Base-by-base conservation (phyloP, 1,284 basidiomycete species). In the Fomitopsis pinicola region DNA sequence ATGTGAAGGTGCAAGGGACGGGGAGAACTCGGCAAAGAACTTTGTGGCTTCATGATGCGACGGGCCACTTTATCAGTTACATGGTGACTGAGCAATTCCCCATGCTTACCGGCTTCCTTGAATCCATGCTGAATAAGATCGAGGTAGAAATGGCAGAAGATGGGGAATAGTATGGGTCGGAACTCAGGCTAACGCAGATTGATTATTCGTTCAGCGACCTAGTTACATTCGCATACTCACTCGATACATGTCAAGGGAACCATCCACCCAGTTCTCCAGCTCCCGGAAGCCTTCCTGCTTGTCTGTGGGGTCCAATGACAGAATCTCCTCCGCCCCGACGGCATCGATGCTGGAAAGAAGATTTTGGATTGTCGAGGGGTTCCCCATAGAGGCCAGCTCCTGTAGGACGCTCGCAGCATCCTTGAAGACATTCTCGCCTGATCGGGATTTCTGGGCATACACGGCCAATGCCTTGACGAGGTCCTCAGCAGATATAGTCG, bases 141-240 rank as follows among this genome's bases (percentile, higher is more conserved):
- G 40, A 99, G 82, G 75, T 97, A 98, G 70, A 97, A 97, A 76
- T 99, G 95, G 46, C 93, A 94, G 73, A 98, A 99, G 64, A 99
- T 91, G 4, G 97, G 97, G 70, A 96, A 96, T 17, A 98, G 78
- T 40, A 99, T 89, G 42, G 95, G 94, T 63, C 92, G 81, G 66
- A 99, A 91, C 75, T 99, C 96, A 62, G 95, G 94, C 92, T 95
- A 71, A 46, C 33, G 22, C 42, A 26, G 28, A 15, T 45, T 30
- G 5, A 30, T 40, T 12, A 36, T 33, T 26, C 26, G 15, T n/a
- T 26, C 33, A 22, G 46, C 35, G 33, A 54, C 38, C 12, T 40
- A 55, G 54, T 46, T 50, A 45, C 40, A 60, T 66, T 36, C 58
- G 55, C 19, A 63, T 54, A 81, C 82, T 66, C 74, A 88, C 90